Percentiles rank a stretch among this genome's conserved stretches.
These are phyloP conservation scores for Penicillium janthinellum DNA, from an alignment of 2,329 filamentous ascomycete species.

Conservation along the genomic window DNA sequence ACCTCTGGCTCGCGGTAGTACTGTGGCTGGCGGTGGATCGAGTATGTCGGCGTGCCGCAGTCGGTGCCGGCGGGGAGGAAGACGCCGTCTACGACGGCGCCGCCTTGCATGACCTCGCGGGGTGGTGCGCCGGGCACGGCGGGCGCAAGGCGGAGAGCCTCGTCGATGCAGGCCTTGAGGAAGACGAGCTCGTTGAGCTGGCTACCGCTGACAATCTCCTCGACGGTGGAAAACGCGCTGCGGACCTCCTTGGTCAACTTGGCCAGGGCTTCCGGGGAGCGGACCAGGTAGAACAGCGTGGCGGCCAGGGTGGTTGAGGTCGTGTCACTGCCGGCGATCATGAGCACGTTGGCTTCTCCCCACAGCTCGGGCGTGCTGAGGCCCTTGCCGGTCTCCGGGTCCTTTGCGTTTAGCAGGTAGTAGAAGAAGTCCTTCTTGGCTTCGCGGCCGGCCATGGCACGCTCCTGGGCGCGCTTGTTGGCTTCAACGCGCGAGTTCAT, in stretches of 20 bases:
- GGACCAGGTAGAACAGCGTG: slow-evolving; percentile 45
- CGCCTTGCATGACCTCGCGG: slow-evolving; percentile 43
- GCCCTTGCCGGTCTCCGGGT: slow-evolving; percentile 69
- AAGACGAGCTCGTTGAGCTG: slow-evolving; percentile 42
- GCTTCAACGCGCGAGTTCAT: slow-evolving; percentile 69
- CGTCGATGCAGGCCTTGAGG: slow-evolving; percentile 46
- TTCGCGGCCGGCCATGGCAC: slow-evolving; percentile 61
- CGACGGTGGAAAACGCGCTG: slow-evolving; percentile 35
- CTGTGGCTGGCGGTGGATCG: slow-evolving; percentile 66
- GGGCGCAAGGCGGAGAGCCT: slow-evolving; percentile 45
- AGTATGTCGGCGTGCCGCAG: slow-evolving; percentile 67
- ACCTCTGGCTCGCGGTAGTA: slow-evolving; percentile 64
- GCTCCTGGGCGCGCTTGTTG: slow-evolving; percentile 62
- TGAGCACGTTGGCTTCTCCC: slow-evolving; percentile 71
- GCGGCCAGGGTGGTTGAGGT: slow-evolving; percentile 63
- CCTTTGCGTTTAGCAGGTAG: slow-evolving; percentile 70
- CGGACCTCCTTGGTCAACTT: slow-evolving; percentile 42
- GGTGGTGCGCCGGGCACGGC: slow-evolving; percentile 43
- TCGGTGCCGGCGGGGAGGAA: slow-evolving; percentile 56
- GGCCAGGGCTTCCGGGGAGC: slow-evolving; percentile 33
- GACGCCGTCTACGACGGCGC: slow-evolving; percentile 41
- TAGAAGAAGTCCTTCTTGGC: slow-evolving; percentile 76
- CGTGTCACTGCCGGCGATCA: slow-evolving; percentile 72
- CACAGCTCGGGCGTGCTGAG: slow-evolving; percentile 68
- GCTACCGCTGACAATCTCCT: slow-evolving; percentile 41